phyloP scores from a whole-genome alignment of 2,329 filamentous ascomycete genomes.

The Malbranchea zuffiana region DNA sequence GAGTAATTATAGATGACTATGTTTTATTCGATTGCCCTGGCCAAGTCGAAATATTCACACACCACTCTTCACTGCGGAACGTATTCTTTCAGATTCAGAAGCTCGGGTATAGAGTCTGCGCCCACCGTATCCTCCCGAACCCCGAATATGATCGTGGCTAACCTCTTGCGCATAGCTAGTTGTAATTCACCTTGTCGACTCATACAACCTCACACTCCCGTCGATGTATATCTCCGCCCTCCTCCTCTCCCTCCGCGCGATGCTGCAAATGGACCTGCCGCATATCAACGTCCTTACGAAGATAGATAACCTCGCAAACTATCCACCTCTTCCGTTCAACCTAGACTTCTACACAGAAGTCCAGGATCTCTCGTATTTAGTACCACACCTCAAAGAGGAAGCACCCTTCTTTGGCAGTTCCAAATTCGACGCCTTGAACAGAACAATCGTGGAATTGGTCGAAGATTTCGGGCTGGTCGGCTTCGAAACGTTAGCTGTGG shows the following conservation, averaged over 20 bases:
- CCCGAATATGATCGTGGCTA: slow-evolving; percentile 3
- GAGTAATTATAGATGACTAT: slow-evolving; percentile 58
- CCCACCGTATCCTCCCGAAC: slow-evolving; percentile 11
- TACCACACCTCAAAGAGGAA: slow-evolving; percentile 70
- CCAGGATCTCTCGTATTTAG: slow-evolving; percentile 76
- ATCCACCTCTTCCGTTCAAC: slow-evolving; percentile 82
- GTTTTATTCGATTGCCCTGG: slow-evolving; percentile 92
- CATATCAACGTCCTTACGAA: slow-evolving; percentile 95
- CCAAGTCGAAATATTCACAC: slow-evolving; percentile 93
- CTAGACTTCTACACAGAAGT: slow-evolving; percentile 97
- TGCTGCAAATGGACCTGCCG: slow-evolving; percentile 96
- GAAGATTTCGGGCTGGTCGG: slow-evolving; percentile 81
- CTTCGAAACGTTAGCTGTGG: slow-evolving; percentile 88
- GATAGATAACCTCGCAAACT: slow-evolving; percentile 83
- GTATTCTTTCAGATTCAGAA: slow-evolving; percentile 88
- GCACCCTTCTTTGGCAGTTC: slow-evolving; percentile 55
- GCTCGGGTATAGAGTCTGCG: slow-evolving; percentile 73
- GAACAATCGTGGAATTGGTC: slow-evolving; percentile 74
- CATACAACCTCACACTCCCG: slow-evolving; percentile 82
- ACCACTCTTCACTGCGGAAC: slow-evolving; percentile 81
- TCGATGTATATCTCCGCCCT: slow-evolving; percentile 92
- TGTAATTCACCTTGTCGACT: slow-evolving; percentile 86
- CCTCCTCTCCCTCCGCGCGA: slow-evolving; percentile 82
- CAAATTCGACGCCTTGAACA: slow-evolving; percentile 77
- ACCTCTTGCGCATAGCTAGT: slow-evolving; percentile 54